Percentiles rank a stretch among this genome's conserved stretches.
Evolutionary conservation across 129 eudicot genomes (phyloP).

Genomic region (Glebionis coronaria): DNA sequence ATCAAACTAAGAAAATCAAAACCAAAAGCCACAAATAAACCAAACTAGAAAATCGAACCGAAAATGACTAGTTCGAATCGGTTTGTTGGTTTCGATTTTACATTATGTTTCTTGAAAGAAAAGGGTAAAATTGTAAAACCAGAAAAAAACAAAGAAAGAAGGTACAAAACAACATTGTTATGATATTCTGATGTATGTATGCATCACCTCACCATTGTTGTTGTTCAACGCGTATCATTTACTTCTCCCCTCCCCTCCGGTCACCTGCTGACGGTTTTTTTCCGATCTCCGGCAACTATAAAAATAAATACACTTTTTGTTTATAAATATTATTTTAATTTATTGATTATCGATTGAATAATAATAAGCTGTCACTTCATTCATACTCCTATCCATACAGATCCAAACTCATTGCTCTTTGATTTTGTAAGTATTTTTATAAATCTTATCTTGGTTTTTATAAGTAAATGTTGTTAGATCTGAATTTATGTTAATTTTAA

Average conservation of each 20-base stretch:
- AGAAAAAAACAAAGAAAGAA: too few relatives aligned
- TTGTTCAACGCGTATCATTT: conserved; percentile 30
- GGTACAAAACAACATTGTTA: too few relatives aligned
- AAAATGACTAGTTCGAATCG: too few relatives aligned
- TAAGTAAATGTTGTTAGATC: conserved; percentile 7
- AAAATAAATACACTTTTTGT: not conserved
- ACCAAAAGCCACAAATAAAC: too few relatives aligned
- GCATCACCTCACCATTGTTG: too few relatives aligned
- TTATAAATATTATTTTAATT: conserved; percentile 15
- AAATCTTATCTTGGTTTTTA: not conserved
- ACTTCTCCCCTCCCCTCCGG: conserved; percentile 29
- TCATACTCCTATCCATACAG: conserved; percentile 20
- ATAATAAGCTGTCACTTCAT: conserved; percentile 32
- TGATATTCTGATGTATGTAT: too few relatives aligned
- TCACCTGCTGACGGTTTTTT: conserved; percentile 33
- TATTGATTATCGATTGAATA: conserved; percentile 12
- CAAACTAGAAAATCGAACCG: too few relatives aligned
- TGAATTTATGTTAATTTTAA: conserved; percentile 10
- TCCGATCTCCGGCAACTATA: conserved; percentile 25
- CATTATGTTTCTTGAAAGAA: too few relatives aligned
- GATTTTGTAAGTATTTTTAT: conserved; percentile 26
- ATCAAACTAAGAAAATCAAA: too few relatives aligned
- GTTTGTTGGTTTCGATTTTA: too few relatives aligned
- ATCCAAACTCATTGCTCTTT: conserved; percentile 36
- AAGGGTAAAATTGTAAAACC: too few relatives aligned